These are phyloP conservation scores for Boletus pseudo-olivaceus DNA, from an alignment of 768 basidiomycete species.

Conservation along the genomic window DNA sequence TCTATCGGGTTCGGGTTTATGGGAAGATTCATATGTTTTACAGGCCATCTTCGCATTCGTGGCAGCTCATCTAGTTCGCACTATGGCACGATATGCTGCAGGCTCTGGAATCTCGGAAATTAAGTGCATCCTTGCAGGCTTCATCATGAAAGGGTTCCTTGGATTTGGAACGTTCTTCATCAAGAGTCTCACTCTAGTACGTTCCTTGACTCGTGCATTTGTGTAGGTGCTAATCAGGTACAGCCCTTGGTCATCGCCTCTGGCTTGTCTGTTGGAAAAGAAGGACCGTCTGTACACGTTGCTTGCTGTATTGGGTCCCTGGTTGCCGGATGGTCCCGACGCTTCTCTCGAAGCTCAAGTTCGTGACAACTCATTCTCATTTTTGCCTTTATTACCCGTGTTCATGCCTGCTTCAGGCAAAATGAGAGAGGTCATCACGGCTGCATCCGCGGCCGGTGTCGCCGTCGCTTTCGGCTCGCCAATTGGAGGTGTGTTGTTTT, in stretches of 20 bases:
- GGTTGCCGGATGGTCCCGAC: constrained; percentile 78
- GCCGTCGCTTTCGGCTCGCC: constrained; percentile 98
- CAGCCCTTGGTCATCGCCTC: constrained; percentile 97
- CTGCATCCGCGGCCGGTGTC: constrained; percentile 95
- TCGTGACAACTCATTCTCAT: constrained; percentile 21
- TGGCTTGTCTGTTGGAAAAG: constrained; percentile 95
- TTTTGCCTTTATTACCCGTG: constrained; percentile 1
- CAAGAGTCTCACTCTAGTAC: constrained; percentile 89
- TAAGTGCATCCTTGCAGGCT: constrained; percentile 95
- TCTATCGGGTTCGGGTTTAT: neutral
- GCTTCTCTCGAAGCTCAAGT: constrained; percentile 89
- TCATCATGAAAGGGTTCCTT: constrained; percentile 94
- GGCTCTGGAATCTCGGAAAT: constrained; percentile 99
- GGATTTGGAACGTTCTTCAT: constrained; percentile 87
- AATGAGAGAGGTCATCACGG: constrained; percentile 88
- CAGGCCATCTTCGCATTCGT: constrained; percentile 81
- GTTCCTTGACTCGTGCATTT: constrained; percentile 26
- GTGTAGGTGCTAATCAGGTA: constrained; percentile 13
- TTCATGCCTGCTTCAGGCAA: constrained; percentile 46
- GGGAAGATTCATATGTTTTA: constrained; percentile 2
- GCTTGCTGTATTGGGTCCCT: constrained; percentile 92
- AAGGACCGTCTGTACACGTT: constrained; percentile 97
- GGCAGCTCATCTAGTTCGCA: constrained; percentile 84
- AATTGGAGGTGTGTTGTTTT: constrained; percentile 96
- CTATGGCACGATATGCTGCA: constrained; percentile 91